A percentile compares a stretch with the other conserved stretches of the same genome.
Conservation (phyloP, 2,329 filamentous ascomycete species). For the Exophiala phaeomuriformis region DNA sequence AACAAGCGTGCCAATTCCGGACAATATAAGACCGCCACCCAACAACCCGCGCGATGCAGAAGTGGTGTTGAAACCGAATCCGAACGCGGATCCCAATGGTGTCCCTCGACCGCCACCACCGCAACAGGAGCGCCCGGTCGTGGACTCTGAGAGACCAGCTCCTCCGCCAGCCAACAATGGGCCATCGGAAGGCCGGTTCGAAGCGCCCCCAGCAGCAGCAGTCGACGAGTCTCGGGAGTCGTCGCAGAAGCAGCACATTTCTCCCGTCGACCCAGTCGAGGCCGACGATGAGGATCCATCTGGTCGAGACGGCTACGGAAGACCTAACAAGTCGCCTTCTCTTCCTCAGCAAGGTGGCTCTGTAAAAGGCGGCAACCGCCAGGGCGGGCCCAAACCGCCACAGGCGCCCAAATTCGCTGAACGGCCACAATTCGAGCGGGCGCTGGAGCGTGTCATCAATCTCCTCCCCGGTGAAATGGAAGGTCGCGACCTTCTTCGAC, state of each 20-base stretch:
- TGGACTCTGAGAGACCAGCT: too few species aligned
- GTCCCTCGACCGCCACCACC: not conserved
- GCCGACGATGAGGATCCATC: not conserved
- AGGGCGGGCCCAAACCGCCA: not conserved
- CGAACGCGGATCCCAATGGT: conserved; percentile 3
- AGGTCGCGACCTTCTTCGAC: conserved; percentile 32
- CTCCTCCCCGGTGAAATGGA: conserved; percentile 27
- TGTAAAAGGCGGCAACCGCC: not conserved
- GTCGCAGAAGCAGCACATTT: not conserved
- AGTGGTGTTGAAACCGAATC: conserved; percentile 1
- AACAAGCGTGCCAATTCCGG: not conserved
- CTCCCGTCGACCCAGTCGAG: not conserved
- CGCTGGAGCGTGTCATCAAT: conserved; percentile 22
- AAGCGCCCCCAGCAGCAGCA: too few species aligned
- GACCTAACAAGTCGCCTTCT: not conserved
- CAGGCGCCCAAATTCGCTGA: conserved; percentile 14
- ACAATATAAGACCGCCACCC: not conserved
- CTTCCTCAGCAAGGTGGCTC: not conserved
- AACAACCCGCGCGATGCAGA: conserved; percentile 6
- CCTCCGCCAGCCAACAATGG: too few species aligned
- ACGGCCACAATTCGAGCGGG: conserved; percentile 25
- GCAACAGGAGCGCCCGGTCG: not conserved
- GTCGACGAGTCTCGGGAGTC: not conserved
- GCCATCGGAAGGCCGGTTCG: too few species aligned
- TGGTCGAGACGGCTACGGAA: not conserved